phyloP scores from a whole-genome alignment of 805 yeast species.

The Tetrapisispora iriomotensis region DNA sequence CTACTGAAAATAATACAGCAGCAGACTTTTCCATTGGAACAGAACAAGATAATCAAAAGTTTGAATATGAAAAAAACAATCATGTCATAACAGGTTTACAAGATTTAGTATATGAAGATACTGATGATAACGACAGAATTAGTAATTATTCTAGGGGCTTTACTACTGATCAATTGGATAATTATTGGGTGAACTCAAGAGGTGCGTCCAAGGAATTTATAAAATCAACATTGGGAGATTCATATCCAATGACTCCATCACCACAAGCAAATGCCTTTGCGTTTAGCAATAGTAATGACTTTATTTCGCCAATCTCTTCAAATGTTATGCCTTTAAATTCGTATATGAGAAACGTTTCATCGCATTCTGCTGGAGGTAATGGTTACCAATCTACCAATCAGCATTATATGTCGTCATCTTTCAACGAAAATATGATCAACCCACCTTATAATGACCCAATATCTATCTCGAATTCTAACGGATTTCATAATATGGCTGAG shows the following conservation, averaged over 20 bases:
- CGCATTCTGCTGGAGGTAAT: not conserved
- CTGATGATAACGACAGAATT: conserved; percentile 21
- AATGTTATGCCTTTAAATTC: conserved; percentile 2
- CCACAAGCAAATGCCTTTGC: conserved; percentile 2
- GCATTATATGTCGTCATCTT: not conserved
- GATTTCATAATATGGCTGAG: too few species aligned
- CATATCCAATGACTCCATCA: not conserved
- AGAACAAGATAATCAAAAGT: conserved; percentile 12
- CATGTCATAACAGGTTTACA: conserved; percentile 26
- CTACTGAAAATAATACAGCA: not conserved
- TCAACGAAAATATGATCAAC: not conserved
- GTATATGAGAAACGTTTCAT: conserved; percentile 1
- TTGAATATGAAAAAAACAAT: conserved; percentile 24
- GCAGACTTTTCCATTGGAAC: not conserved
- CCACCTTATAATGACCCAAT: too few species aligned
- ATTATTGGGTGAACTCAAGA: conserved; percentile 22
- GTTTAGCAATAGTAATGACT: conserved; percentile 3
- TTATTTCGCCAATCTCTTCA: conserved; percentile 4
- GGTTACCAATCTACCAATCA: not conserved
- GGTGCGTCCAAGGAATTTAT: not conserved
- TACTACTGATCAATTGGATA: conserved; percentile 30
- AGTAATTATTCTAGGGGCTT: conserved; percentile 25
- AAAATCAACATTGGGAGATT: not conserved
- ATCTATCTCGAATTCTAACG: too few species aligned
- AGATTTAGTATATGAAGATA: conserved; percentile 26